Conservation (phyloP, 2,329 filamentous ascomycete genomes). For the Exophiala viscosa region DNA sequence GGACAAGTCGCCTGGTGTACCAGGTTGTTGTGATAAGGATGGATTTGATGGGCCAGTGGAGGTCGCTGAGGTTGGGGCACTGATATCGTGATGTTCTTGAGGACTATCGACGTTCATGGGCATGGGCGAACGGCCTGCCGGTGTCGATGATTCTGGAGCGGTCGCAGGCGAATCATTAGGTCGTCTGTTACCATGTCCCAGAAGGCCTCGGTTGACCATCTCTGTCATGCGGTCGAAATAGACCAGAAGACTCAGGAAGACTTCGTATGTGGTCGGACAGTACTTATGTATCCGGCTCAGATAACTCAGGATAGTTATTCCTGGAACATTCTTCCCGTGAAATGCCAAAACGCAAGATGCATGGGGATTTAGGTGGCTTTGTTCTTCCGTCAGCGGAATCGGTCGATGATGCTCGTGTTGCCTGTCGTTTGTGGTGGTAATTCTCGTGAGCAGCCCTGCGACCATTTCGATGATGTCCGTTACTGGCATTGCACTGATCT, state of each 20-base stretch:
- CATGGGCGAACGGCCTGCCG: slow-evolving; percentile 18
- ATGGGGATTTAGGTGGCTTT: slow-evolving; percentile 58
- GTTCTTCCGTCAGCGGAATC: slow-evolving; percentile 58
- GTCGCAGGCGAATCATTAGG: slow-evolving; percentile 20
- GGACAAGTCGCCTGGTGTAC: slow-evolving; percentile 34
- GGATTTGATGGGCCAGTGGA: neutral
- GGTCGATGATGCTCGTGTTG: slow-evolving; percentile 88
- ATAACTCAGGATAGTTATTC: slow-evolving; percentile 95
- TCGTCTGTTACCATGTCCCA: slow-evolving; percentile 53
- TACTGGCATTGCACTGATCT: slow-evolving; percentile 97
- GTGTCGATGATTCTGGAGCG: slow-evolving; percentile 21
- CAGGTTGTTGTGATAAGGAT: slow-evolving; percentile 1
- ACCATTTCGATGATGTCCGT: slow-evolving; percentile 99
- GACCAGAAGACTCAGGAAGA: slow-evolving; percentile 89
- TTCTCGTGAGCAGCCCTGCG: slow-evolving; percentile 90
- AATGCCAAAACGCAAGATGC: slow-evolving; percentile 82
- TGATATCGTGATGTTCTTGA: slow-evolving; percentile 21
- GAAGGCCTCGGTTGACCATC: slow-evolving; percentile 77
- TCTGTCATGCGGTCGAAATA: slow-evolving; percentile 99
- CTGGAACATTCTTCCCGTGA: slow-evolving; percentile 95
- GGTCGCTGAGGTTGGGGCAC: slow-evolving; percentile 2
- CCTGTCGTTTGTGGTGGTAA: slow-evolving; percentile 91
- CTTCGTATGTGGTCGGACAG: slow-evolving; percentile 96
- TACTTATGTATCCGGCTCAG: slow-evolving; percentile 96
- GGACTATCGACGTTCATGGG: slow-evolving; percentile 23